phyloP scores from a whole-genome alignment of 805 yeast genomes.

The Saccharomycopsis fibuligera region DNA sequence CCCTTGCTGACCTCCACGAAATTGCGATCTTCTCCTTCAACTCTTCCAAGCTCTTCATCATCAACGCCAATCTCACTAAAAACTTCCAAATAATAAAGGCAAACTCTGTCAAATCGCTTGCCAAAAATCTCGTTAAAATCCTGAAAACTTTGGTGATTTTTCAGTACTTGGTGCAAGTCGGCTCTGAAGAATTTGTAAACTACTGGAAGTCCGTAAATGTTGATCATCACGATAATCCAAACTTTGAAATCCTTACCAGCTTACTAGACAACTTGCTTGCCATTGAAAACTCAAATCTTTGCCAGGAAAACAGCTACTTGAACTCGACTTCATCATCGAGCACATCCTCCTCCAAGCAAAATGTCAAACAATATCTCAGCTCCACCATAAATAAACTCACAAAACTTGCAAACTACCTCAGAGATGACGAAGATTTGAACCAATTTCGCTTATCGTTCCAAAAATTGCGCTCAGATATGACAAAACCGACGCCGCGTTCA shows the following conservation, averaged over 20 bases:
- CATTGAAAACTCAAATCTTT: conserved; percentile 18
- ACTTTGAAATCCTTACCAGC: conserved; percentile 4
- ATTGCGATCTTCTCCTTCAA: conserved; percentile 20
- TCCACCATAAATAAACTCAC: conserved; percentile 18
- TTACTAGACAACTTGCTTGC: conserved; percentile 13
- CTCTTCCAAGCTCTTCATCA: conserved; percentile 5
- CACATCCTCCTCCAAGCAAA: conserved; percentile 2
- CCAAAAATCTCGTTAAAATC: conserved; percentile 10
- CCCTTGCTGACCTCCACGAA: conserved; percentile 18
- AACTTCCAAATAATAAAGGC: conserved; percentile 17
- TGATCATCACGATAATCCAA: not conserved
- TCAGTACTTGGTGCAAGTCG: conserved; percentile 20
- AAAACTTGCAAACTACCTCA: conserved; percentile 16
- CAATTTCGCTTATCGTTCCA: conserved; percentile 20
- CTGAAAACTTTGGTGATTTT: conserved; percentile 19
- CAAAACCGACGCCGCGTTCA: conserved; percentile 20
- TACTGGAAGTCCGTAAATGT: conserved; percentile 9
- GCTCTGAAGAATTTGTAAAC: conserved; percentile 20
- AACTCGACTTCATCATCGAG: not conserved
- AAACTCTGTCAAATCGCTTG: conserved; percentile 11
- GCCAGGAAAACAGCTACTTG: conserved; percentile 12
- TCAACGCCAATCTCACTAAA: conserved; percentile 12
- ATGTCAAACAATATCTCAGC: conserved; percentile 9
- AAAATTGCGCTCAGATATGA: conserved; percentile 20
- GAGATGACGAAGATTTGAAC: conserved; percentile 16